phyloP scores from a whole-genome alignment of 1,284 basidiomycete genomes.

The Sphaerobolus stellatus region DNA sequence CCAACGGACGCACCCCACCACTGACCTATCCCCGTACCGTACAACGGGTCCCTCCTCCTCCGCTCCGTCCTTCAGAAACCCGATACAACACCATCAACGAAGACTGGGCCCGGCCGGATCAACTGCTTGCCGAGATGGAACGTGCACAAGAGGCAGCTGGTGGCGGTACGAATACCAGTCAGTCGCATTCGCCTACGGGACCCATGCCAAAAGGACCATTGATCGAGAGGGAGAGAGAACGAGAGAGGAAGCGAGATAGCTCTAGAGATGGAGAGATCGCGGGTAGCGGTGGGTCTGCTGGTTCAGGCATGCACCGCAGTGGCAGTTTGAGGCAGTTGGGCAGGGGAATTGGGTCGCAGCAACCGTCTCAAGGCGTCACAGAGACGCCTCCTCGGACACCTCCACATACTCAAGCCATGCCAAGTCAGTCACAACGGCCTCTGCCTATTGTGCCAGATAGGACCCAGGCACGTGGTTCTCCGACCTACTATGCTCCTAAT shows the following conservation, averaged over 20 bases:
- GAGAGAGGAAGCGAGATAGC: slow-evolving; percentile 22
- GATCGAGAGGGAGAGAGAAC: slow-evolving; percentile 26
- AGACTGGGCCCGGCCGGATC: slow-evolving; percentile 64
- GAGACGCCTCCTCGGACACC: slow-evolving; percentile 8
- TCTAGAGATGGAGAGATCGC: slow-evolving; percentile 18
- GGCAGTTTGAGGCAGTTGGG: slow-evolving; percentile 3
- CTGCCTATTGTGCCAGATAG: background rate
- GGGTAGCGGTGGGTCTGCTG: slow-evolving; percentile 3
- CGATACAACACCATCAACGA: slow-evolving; percentile 53
- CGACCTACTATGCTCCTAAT: slow-evolving; percentile 45
- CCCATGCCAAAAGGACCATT: slow-evolving; percentile 52
- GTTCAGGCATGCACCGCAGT: slow-evolving; percentile 1
- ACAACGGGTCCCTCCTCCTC: slow-evolving; percentile 49
- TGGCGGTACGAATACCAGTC: slow-evolving; percentile 36
- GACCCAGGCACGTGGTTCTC: slow-evolving; percentile 22
- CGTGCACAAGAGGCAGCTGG: slow-evolving; percentile 34
- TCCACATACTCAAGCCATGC: background rate
- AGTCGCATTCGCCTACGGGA: slow-evolving; percentile 27
- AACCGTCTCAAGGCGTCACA: background rate
- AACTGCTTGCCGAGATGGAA: slow-evolving; percentile 68
- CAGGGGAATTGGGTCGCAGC: background rate
- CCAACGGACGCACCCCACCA: slow-evolving; percentile 26
- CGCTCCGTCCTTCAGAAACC: slow-evolving; percentile 42
- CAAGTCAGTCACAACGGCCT: slow-evolving; percentile 5
- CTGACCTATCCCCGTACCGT: slow-evolving; percentile 53